Evolutionary conservation across 2,329 filamentous ascomycete genomes (phyloP).

Genomic region (Decorospora gaudefroyi): DNA sequence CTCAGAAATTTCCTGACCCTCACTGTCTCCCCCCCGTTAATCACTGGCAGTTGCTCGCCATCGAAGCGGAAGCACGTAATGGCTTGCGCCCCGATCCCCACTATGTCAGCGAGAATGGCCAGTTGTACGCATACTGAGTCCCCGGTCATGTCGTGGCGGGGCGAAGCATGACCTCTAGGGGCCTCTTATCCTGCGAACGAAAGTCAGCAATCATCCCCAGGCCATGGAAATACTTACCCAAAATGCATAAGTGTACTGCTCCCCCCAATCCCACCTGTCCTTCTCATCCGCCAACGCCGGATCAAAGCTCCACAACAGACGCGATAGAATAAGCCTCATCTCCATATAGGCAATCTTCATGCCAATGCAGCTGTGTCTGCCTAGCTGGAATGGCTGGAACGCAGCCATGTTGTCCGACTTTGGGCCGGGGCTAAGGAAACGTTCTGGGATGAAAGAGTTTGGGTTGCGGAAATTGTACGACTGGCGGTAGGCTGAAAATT

Average conservation of each 20-base stretch:
- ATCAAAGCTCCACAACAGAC: slow-evolving; percentile 50
- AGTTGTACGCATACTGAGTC: too few species aligned
- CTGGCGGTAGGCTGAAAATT: slow-evolving; percentile 34
- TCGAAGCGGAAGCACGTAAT: too few species aligned
- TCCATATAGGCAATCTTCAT: slow-evolving; percentile 38
- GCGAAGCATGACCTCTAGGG: slow-evolving; percentile 4
- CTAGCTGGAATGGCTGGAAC: slow-evolving; percentile 35
- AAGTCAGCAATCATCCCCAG: not conserved
- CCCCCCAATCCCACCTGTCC: slow-evolving; percentile 28
- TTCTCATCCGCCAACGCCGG: slow-evolving; percentile 13
- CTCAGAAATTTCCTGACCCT: too few species aligned
- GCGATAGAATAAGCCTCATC: slow-evolving; percentile 47
- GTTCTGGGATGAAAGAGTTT: slow-evolving; percentile 43
- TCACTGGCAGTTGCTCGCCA: too few species aligned
- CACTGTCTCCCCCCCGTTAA: too few species aligned
- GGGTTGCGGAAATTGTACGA: slow-evolving; percentile 35
- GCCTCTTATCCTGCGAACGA: slow-evolving; percentile 5
- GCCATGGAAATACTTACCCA: slow-evolving; percentile 20
- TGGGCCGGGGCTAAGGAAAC: slow-evolving; percentile 29
- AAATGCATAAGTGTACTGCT: slow-evolving; percentile 29
- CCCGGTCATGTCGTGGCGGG: too few species aligned
- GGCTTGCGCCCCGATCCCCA: too few species aligned
- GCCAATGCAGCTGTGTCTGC: slow-evolving; percentile 37
- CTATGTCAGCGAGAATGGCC: too few species aligned
- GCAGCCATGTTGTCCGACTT: slow-evolving; percentile 29